Evolutionary conservation across 192 early-diverging fungal genomes (phyloP).

Genomic region (Backusella tuberculispora): DNA sequence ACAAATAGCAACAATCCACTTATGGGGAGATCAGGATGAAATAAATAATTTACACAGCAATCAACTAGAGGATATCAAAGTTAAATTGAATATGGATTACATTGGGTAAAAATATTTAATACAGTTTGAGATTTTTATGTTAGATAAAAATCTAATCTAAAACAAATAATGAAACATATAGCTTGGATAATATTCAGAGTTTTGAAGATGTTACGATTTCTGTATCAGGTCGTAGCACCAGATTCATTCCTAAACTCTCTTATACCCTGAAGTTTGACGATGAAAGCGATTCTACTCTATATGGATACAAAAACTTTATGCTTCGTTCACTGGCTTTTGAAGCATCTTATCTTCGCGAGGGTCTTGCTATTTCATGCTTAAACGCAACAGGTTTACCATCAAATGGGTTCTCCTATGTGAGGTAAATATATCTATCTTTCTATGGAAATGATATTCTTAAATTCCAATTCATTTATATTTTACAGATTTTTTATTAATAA

Average conservation of each 20-base stretch:
- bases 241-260: neutral
- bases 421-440: neutral
- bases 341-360: constrained; percentile 17
- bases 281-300: neutral
- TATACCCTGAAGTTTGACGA: neutral
- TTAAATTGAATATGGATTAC: constrained; percentile 11
- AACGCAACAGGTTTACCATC: neutral
- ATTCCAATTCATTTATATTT: neutral
- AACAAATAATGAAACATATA: constrained; percentile 3
- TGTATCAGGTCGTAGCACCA: constrained; percentile 9
- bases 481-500: constrained; percentile 21
- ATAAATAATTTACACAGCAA: constrained; percentile 10
- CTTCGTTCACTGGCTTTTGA: constrained; percentile 22
- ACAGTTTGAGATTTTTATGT: neutral
- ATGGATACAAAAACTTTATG: constrained; percentile 12
- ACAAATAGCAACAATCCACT: constrained; percentile 5
- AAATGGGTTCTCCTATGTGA: constrained; percentile 7
- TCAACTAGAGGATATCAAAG: constrained; percentile 10
- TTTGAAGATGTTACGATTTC: neutral
- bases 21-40: constrained; percentile 6
- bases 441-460: neutral
- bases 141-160: neutral
- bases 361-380: neutral
- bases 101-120: neutral
- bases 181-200: neutral